Base-by-base conservation (phyloP, 169 alveolate species). In the Cryptosporidium sp. region DNA sequence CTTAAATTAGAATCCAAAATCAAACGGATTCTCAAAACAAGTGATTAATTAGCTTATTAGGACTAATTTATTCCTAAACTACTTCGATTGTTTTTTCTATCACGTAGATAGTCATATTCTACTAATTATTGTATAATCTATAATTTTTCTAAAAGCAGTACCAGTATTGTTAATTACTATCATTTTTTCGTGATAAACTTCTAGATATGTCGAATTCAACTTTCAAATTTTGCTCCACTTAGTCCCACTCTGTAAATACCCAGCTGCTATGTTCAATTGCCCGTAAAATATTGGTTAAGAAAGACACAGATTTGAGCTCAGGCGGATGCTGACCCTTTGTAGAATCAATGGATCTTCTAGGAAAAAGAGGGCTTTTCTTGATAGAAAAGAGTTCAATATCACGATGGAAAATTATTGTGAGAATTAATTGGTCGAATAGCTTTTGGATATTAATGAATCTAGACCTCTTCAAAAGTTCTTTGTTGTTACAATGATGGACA, bases 351-450 rank as follows among this genome's bases (percentile, higher is more conserved):
- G 52, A 55, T 74, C 61, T 37, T 58, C 68, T 74, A n/a, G 61
- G 86, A 21, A 62, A 55, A 65, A 65, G 21, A n/a, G 71, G 31
- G 21, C 0, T n/a, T 65, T 65, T 65, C 33, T 33, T 33, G 6
- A 3, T 74, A 21, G 23, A 23, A 14, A 74, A 16, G 6, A 74
- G 23, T 18, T 74, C 86, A 45, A 59, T 26, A 21, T 80, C 89
- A 26, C 52, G 89, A 41, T 80, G 89, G 51, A 41, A 80, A 43
- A 65, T 62, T 12, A 80, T 39, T 16, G 68, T 65, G 39, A 80
- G 74, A 37, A 80, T 48, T 16, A 59, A 41, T 39, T 80, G 89
- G 52, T 80, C 89, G 21, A 80, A 29, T 7, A 80, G 51, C n/a
- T 35, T 80, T 21, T 80, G 80, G n/a, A 80, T 48, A 21, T 41